Evolutionary conservation across 768 basidiomycete genomes (phyloP), one percentile per base, ranked within the genome.

Genomic region (Mycena amicta): DNA sequence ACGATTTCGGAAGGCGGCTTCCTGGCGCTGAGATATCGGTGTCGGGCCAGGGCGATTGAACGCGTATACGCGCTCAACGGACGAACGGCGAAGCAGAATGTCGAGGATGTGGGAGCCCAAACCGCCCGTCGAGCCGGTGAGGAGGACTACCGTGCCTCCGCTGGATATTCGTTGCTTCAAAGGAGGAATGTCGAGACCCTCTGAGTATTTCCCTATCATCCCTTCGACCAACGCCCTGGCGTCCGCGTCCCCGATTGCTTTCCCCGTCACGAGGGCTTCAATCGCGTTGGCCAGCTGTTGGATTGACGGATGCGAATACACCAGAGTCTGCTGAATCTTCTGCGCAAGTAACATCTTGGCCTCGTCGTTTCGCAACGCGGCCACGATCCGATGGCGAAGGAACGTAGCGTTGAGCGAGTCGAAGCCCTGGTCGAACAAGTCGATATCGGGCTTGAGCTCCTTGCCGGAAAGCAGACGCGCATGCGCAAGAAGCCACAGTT

Each of bases 231-330:
- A 12, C 22, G 29, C 59, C 12, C 20, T 53, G 18, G 30, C 22
- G 12, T 25, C 55, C 23, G 26, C 33, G 1, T 46, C 43, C 22
- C 29, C 18, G n/a, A n/a, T n/a, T 12, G 13, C 47, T 11, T 26
- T 28, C 47, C 53, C 29, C 1, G 57, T 23, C 3, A 57, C 62
- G 15, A 70, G 54, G 18, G 52, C 47, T 12, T 62, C 53, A 49
- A 74, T 65, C 55, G 70, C 71, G 3, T 58, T 60, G 4, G 77
- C 72, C 22, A 79, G 67, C 0, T 40, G 63, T 25, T 66, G 47
- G 47, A 78, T 63, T 0, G 72, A 69, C 1, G 81, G 81, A 55
- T 78, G 71, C 33, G 75, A 66, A 57, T 81, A 85, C 23, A 85
- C 67, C 18, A 79, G 59, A 47, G 78, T 81, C 58, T 72, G 73